phyloP scores from a whole-genome alignment of 495 filamentous ascomycete species.

The Chlorociboria aeruginascens region DNA sequence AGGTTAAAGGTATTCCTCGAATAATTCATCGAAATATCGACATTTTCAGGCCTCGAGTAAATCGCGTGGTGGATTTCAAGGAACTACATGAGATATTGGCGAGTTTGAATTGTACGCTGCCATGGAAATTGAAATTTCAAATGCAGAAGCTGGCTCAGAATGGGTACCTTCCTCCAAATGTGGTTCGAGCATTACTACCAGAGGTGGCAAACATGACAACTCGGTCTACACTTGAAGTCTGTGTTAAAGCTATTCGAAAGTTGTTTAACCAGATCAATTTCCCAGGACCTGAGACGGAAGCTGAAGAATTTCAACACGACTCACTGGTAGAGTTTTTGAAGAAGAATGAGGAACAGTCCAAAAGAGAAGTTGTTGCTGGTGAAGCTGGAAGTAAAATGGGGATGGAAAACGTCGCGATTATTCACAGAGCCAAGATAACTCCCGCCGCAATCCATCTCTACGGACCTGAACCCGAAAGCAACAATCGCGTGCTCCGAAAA shows the following conservation, averaged over 20 bases:
- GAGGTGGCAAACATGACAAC: constrained; percentile 11
- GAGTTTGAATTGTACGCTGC: neutral
- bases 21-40: constrained; percentile 2
- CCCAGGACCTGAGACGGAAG: constrained; percentile 34
- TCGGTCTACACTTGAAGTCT: constrained; percentile 19
- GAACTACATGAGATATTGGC: neutral
- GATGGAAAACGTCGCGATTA: constrained; percentile 23
- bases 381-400: constrained; percentile 12
- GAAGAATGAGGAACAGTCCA: constrained; percentile 23
- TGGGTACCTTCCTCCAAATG: constrained; percentile 34
- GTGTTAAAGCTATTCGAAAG: constrained; percentile 33
- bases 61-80: neutral
- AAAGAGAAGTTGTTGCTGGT: constrained; percentile 16
- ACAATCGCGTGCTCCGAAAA: constrained; percentile 63
- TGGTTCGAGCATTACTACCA: constrained; percentile 28
- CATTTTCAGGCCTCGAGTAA: neutral
- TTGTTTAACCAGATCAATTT: constrained; percentile 36
- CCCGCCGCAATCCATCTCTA: constrained; percentile 55
- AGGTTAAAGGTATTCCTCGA: neutral
- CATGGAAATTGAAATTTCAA: constrained; percentile 26
- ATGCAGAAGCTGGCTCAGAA: constrained; percentile 42
- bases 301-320: constrained; percentile 27
- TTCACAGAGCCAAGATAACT: constrained; percentile 54
- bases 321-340: constrained; percentile 33
- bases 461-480: constrained; percentile 57